These are phyloP conservation scores for Coleophoma cylindrospora DNA, from an alignment of 2,329 filamentous ascomycete genomes.

Conservation along the genomic window DNA sequence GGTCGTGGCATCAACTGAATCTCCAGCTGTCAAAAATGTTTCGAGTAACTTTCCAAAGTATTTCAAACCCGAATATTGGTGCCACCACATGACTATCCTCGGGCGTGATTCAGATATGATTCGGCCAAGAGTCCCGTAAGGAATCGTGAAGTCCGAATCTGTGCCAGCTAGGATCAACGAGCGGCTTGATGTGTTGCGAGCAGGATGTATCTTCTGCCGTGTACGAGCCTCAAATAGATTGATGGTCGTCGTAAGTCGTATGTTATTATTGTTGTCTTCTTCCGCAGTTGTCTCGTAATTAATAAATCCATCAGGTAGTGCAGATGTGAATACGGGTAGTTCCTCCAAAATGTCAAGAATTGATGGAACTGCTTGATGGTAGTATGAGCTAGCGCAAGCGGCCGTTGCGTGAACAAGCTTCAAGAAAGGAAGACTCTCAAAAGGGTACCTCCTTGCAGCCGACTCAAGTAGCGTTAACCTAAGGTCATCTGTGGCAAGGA, in stretches of 20 bases:
- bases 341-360: slow-evolving; percentile 62
- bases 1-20: slow-evolving; percentile 37
- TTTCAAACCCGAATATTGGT: slow-evolving; percentile 72
- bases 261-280: slow-evolving; percentile 78
- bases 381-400: slow-evolving; percentile 34
- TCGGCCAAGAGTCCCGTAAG: slow-evolving; percentile 59
- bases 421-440: slow-evolving; percentile 76
- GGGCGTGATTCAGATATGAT: slow-evolving; percentile 76
- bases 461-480: slow-evolving; percentile 32
- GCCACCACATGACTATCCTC: slow-evolving; percentile 68
- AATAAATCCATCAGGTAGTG: slow-evolving; percentile 65
- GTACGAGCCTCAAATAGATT: slow-evolving; percentile 53
- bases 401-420: slow-evolving; percentile 64
- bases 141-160: slow-evolving; percentile 52
- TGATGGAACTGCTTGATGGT: slow-evolving; percentile 31
- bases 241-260: slow-evolving; percentile 61
- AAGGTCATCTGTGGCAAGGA: slow-evolving; percentile 43
- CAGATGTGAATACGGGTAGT: slow-evolving; percentile 72
- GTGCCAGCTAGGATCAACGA: slow-evolving; percentile 20
- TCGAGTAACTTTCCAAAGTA: slow-evolving; percentile 75
- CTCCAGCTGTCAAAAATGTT: slow-evolving; percentile 54
- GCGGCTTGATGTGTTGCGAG: slow-evolving; percentile 2
- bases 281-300: slow-evolving; percentile 76
- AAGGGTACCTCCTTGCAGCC: slow-evolving; percentile 75
- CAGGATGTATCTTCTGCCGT: slow-evolving; percentile 7